Evolutionary conservation across 2,329 filamentous ascomycete species (phyloP).

Genomic region (Trichoderma sp.): DNA sequence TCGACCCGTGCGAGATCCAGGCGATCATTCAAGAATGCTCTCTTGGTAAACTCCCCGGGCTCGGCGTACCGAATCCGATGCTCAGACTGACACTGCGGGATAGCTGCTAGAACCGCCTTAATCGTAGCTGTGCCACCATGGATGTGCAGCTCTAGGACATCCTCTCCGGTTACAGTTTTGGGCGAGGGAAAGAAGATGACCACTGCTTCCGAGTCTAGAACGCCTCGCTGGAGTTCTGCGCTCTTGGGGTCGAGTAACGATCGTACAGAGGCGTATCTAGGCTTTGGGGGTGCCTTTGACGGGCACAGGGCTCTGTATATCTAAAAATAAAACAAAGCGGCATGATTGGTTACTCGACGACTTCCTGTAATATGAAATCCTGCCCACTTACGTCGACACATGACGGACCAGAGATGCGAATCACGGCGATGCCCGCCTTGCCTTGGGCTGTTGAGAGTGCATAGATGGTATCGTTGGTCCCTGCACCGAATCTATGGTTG

Average conservation of each 20-base stretch:
- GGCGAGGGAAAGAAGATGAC: constrained; percentile 80
- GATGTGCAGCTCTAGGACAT: constrained; percentile 89
- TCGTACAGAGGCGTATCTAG: constrained; percentile 66
- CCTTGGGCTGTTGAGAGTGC: constrained; percentile 85
- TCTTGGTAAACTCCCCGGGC: constrained; percentile 89
- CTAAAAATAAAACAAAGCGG: constrained; percentile 30
- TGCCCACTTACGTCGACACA: constrained; percentile 58
- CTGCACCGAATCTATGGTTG: constrained; percentile 20
- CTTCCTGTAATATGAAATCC: not conserved
- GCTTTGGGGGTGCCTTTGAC: constrained; percentile 40
- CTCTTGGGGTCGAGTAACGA: constrained; percentile 59
- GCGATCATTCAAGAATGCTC: constrained; percentile 83
- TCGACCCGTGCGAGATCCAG: constrained; percentile 84
- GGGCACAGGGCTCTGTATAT: constrained; percentile 53
- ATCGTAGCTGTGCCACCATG: constrained; percentile 89
- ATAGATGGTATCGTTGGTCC: constrained; percentile 68
- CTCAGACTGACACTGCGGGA: constrained; percentile 51
- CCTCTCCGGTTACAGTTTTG: constrained; percentile 84
- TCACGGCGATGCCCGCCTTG: constrained; percentile 83
- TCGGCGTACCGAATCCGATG: constrained; percentile 76
- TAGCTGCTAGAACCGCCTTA: constrained; percentile 76
- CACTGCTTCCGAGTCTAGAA: constrained; percentile 75
- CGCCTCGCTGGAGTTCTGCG: constrained; percentile 38
- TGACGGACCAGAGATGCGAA: constrained; percentile 78
- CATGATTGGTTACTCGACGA: constrained; percentile 7